Base-by-base conservation (phyloP, 129 eudicot genomes). In the sunflower (Helianthus annuus) region DNA sequence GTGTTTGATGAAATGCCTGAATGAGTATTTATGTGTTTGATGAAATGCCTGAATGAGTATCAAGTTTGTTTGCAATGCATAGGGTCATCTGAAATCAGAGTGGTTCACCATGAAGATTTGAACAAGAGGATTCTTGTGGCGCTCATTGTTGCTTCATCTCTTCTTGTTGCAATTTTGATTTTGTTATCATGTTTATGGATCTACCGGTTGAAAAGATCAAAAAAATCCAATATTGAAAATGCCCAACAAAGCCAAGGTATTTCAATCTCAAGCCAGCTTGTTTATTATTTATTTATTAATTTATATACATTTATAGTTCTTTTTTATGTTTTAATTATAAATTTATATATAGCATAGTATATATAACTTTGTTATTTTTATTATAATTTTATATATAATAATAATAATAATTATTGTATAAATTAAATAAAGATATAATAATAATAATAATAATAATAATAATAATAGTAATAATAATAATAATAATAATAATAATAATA, bases 61-160 rank as follows among this genome's bases (percentile, higher is more conserved):
- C 24, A 22, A 34, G 39, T 52, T 70, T 7, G 7, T 13, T 34
- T 77, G 46, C 3, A 10, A 64, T 65, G 48, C 13, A 73, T 85
- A 87, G 94, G 85, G 69, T 81, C 68, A 51, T 74, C 81, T 63
- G 85, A 77, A 67, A 76, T 76, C 10, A 79, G 78, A 48, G 86
- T 84, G 52, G 85, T 82, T 40, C 90, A 90, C 22, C 93, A 83
- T 88, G 81, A 81, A 53, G 94, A 87, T 57, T 65, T 86, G 75
- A 89, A 88, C 83, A 93, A 75, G 75, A 90, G 70, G 80, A 87
- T 87, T 69, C 87, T 93, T 39, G 72, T 87, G 46, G 90, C 97
- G 42, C 96, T 90, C 57, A 81, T 86, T 83, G 83, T 83, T 78
- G 78, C 96, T 64, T 86, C 96, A 62, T 73, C 85, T 79, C 82